phyloP scores from a whole-genome alignment of 2,329 filamentous ascomycete species.

The Xylariaceae sp. region DNA sequence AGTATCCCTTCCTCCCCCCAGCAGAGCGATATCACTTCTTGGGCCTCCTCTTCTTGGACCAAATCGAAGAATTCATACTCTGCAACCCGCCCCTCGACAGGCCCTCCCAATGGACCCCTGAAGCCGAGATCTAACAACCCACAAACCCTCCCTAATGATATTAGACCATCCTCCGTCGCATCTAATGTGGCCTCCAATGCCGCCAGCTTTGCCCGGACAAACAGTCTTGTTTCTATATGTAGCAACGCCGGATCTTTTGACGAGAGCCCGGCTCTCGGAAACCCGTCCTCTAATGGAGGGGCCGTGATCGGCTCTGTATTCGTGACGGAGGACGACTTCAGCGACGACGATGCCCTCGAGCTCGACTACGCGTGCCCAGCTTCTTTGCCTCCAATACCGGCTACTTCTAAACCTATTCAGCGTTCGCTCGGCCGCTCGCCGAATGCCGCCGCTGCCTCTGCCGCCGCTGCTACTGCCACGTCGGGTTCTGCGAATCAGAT shows the following conservation, averaged over 20 bases:
- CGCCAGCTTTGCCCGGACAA: constrained; percentile 15
- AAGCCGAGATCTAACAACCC: constrained; percentile 33
- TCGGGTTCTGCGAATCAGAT: constrained; percentile 33
- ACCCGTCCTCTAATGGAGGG: constrained; percentile 22
- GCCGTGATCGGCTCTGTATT: constrained; percentile 40
- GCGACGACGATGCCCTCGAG: constrained; percentile 74
- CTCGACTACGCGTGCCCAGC: constrained; percentile 59
- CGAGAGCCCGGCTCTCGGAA: constrained; percentile 31
- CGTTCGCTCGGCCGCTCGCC: too few relatives aligned
- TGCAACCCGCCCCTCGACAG: not conserved
- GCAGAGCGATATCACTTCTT: constrained; percentile 45
- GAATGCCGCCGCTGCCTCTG: too few relatives aligned
- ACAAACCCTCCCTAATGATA: constrained; percentile 18
- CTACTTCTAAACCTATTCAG: constrained; percentile 25
- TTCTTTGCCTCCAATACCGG: constrained; percentile 37
- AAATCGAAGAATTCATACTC: constrained; percentile 34
- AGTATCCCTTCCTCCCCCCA: constrained; percentile 44
- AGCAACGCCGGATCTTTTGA: constrained; percentile 45
- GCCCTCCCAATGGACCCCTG: constrained; percentile 25
- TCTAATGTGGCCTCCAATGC: constrained; percentile 12
- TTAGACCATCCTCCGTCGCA: not conserved
- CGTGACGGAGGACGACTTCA: constrained; percentile 79
- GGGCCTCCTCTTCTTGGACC: constrained; percentile 36
- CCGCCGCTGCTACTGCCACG: constrained; percentile 1
- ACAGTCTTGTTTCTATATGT: constrained; percentile 39